phyloP scores from a whole-genome alignment of 352 stramenopile genomes.

The Albugo laibachii region DNA sequence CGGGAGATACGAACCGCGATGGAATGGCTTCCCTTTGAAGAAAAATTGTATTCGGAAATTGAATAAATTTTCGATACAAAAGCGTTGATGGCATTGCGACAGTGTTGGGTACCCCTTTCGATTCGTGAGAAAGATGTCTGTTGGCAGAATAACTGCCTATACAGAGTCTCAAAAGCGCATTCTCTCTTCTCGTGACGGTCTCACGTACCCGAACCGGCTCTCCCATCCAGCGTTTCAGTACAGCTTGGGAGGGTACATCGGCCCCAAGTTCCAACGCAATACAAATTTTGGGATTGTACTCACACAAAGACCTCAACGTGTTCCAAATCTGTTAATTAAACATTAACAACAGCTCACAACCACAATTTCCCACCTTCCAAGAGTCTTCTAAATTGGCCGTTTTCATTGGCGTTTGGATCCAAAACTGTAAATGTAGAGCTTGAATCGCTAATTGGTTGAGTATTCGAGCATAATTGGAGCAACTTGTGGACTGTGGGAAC shows the following conservation, averaged over 20 bases:
- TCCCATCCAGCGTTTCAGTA: slow-evolving; percentile 70
- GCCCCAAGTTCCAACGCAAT: slow-evolving; percentile 74
- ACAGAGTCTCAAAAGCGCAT: neutral
- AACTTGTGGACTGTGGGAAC: slow-evolving; percentile 19
- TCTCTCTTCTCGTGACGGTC: neutral
- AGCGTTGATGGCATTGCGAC: slow-evolving; percentile 81
- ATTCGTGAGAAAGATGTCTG: slow-evolving; percentile 89
- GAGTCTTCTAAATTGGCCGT: slow-evolving; percentile 11
- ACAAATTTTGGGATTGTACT: slow-evolving; percentile 64
- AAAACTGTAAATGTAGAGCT: slow-evolving; percentile 72
- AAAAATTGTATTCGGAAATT: slow-evolving; percentile 77
- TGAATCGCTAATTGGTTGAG: slow-evolving; percentile 63
- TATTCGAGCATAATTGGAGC: slow-evolving; percentile 71
- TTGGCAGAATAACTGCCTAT: slow-evolving; percentile 75
- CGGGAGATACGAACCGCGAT: slow-evolving; percentile 48
- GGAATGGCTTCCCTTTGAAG: slow-evolving; percentile 47
- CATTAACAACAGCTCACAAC: slow-evolving; percentile 16
- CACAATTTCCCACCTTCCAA: slow-evolving; percentile 14
- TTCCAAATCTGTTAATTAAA: slow-evolving; percentile 47
- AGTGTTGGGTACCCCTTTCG: slow-evolving; percentile 90
- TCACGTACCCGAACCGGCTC: slow-evolving; percentile 49
- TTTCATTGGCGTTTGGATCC: slow-evolving; percentile 59
- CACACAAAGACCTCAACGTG: slow-evolving; percentile 51
- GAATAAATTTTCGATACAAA: slow-evolving; percentile 38
- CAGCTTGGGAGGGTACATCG: slow-evolving; percentile 37